These are phyloP conservation scores for Nakazawaea ambrosiae DNA, from an alignment of 805 yeast species.

Conservation along the genomic window DNA sequence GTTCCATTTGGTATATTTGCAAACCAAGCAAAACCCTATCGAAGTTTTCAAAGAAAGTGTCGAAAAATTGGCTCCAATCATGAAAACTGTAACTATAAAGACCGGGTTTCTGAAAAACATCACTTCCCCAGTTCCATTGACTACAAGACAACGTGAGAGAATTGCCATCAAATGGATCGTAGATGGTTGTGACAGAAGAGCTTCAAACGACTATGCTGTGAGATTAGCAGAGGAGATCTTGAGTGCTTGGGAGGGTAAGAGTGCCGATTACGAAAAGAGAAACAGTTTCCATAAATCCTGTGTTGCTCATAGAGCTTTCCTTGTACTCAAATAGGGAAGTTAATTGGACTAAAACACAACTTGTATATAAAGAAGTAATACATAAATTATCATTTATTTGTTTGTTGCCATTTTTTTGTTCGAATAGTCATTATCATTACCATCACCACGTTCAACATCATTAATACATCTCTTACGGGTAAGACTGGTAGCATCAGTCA, in stretches of 20 bases:
- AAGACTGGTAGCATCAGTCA: neutral
- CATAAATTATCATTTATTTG: too few relatives aligned
- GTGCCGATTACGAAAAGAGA: conserved; percentile 80
- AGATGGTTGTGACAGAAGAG: conserved; percentile 76
- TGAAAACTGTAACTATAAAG: conserved; percentile 66
- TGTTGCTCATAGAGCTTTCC: conserved; percentile 79
- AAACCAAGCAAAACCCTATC: conserved; percentile 74
- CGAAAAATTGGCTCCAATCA: conserved; percentile 80
- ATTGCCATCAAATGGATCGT: conserved; percentile 88
- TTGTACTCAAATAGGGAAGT: conserved; percentile 33
- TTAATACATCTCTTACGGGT: too few relatives aligned
- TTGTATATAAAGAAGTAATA: neutral
- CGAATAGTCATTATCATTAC: neutral
- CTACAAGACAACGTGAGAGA: conserved; percentile 75
- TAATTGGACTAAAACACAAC: neutral
- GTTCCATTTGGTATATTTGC: conserved; percentile 68
- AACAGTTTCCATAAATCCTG: conserved; percentile 80
- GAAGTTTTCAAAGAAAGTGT: conserved; percentile 64
- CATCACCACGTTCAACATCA: too few relatives aligned
- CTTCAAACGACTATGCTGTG: conserved; percentile 75
- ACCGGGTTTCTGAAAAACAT: conserved; percentile 83
- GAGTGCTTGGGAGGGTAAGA: conserved; percentile 68
- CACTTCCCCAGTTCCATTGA: conserved; percentile 77
- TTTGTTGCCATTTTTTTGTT: too few relatives aligned
- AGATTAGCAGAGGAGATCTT: conserved; percentile 87